phyloP scores from a whole-genome alignment of 2,329 filamentous ascomycete genomes.

The Geosmithia putterillii region DNA sequence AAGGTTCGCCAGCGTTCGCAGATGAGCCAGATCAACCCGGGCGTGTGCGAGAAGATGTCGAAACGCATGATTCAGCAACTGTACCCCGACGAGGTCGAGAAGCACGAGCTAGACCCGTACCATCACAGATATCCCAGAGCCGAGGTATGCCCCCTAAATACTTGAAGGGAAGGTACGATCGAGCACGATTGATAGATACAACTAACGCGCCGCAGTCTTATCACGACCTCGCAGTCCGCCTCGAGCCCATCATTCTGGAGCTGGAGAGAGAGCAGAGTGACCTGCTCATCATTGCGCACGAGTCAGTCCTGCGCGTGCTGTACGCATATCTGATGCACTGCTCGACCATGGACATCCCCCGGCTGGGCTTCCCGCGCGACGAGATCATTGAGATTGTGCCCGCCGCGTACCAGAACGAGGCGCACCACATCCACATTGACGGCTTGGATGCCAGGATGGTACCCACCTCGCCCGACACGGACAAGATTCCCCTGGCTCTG shows the following conservation, averaged over 20 bases:
- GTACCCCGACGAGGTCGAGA: constrained; percentile 82
- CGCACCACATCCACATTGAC: constrained; percentile 80
- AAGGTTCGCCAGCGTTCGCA: constrained; percentile 85
- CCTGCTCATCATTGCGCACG: constrained; percentile 94
- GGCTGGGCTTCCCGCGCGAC: constrained; percentile 84
- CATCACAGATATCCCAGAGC: constrained; percentile 93
- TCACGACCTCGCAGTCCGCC: constrained; percentile 92
- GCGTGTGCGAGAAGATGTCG: constrained; percentile 87
- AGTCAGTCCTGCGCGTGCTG: constrained; percentile 90
- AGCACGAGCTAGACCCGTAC: constrained; percentile 90
- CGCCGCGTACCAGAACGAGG: constrained; percentile 92
- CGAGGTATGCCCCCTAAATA: constrained; percentile 47
- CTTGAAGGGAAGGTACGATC: neutral
- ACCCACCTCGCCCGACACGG: constrained; percentile 68
- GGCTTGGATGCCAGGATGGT: constrained; percentile 53
- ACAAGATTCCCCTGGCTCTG: constrained; percentile 56
- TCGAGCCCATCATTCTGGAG: constrained; percentile 96
- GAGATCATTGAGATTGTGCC: constrained; percentile 99
- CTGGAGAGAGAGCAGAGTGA: constrained; percentile 95
- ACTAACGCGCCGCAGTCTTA: constrained; percentile 54
- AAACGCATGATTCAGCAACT: constrained; percentile 68
- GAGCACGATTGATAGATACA: neutral
- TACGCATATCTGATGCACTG: constrained; percentile 99
- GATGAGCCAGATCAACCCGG: constrained; percentile 94
- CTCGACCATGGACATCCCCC: constrained; percentile 87